These are phyloP conservation scores for Coemansia sp. DNA, from an alignment of 192 early-diverging fungal species.

Conservation along the genomic window DNA sequence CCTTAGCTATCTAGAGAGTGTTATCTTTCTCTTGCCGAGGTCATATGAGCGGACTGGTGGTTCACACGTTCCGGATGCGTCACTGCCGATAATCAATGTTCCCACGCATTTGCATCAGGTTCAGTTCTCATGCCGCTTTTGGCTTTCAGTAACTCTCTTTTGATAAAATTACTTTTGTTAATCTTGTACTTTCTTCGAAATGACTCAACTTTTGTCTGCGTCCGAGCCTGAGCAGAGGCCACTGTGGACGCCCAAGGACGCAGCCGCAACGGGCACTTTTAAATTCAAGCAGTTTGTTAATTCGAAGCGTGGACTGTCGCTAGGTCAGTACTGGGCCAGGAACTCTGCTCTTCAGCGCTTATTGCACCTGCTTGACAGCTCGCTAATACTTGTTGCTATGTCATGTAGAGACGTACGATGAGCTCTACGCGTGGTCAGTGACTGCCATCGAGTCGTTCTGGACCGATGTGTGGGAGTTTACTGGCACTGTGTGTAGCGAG, in stretches of 20 bases:
- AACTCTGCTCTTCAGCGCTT: not conserved
- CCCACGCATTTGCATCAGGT: not conserved
- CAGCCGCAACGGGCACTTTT: conserved; percentile 63
- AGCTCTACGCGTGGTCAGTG: conserved; percentile 85
- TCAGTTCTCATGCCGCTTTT: not conserved
- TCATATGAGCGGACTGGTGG: not conserved
- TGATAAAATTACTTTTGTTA: not conserved
- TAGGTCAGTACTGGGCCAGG: conserved; percentile 15
- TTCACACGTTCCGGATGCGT: not conserved
- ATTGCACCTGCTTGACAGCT: too few relatives aligned
- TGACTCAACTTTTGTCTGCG: conserved; percentile 23
- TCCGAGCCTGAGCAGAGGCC: not conserved
- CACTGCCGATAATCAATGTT: not conserved
- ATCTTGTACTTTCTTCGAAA: not conserved
- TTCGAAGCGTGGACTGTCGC: conserved; percentile 59
- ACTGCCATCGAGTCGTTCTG: conserved; percentile 78
- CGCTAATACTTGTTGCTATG: not conserved
- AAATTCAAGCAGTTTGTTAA: conserved; percentile 78
- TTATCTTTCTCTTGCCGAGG: not conserved
- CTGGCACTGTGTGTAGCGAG: conserved; percentile 30
- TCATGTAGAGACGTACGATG: conserved; percentile 60
- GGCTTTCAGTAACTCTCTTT: not conserved
- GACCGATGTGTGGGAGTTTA: conserved; percentile 82
- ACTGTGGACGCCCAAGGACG: conserved; percentile 68
- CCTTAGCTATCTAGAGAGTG: conserved; percentile 9